phyloP scores from a whole-genome alignment of 345 rosid species.

The Aegle marmelos region DNA sequence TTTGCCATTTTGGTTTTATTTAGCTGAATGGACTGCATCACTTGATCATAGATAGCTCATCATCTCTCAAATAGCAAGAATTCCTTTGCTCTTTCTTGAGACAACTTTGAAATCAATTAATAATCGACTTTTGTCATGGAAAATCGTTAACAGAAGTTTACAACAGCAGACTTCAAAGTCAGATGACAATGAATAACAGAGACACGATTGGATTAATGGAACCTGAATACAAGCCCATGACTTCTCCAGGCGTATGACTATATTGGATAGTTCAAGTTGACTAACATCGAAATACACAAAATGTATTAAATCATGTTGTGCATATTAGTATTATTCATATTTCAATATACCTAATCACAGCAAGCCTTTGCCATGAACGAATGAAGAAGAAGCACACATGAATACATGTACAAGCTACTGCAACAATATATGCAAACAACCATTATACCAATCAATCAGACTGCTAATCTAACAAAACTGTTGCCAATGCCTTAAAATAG shows the following conservation, averaged over 20 bases:
- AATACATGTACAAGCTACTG: conserved; percentile 13
- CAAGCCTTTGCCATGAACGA: conserved; percentile 24
- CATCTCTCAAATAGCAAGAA: neutral
- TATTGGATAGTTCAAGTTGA: conserved; percentile 4
- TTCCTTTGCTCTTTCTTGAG: neutral
- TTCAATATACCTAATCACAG: conserved; percentile 5
- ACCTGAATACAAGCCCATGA: neutral
- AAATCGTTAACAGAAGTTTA: neutral
- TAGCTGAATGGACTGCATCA: neutral
- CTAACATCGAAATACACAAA: conserved; percentile 22
- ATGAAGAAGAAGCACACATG: conserved; percentile 23
- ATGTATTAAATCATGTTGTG: conserved; percentile 17
- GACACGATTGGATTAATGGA: neutral
- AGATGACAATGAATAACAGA: neutral
- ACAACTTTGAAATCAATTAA: neutral
- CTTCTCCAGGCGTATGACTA: conserved; percentile 11
- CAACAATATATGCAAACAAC: conserved; percentile 22
- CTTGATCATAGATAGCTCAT: neutral
- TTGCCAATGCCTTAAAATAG: conserved; percentile 16
- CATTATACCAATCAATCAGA: conserved; percentile 12
- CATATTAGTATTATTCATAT: conserved; percentile 1
- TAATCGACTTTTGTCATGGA: neutral
- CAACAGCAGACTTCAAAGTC: neutral
- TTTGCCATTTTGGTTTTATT: neutral
- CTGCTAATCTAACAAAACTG: conserved; percentile 68